Evolutionary conservation across 192 early-diverging fungal genomes (phyloP).

Genomic region (Coemansia sp.): DNA sequence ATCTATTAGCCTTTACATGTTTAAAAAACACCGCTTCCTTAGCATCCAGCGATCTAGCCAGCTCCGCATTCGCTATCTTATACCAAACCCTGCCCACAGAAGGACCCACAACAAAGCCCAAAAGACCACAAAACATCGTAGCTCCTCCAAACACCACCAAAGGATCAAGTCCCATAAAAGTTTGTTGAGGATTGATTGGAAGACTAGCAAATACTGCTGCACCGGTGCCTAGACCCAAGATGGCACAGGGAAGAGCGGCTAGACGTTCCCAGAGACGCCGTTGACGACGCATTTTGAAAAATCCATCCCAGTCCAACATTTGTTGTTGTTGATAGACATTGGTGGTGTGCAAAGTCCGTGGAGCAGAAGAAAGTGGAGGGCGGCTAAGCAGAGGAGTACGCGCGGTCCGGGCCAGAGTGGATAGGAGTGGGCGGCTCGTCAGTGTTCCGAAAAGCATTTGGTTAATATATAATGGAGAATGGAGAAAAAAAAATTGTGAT

Average conservation of each 20-base stretch:
- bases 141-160: conserved; percentile 58
- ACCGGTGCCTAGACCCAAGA: conserved; percentile 51
- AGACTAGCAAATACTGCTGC: conserved; percentile 60
- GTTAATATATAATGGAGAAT: too few relatives aligned
- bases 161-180: conserved; percentile 68
- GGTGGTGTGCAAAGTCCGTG: not conserved
- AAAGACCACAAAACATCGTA: conserved; percentile 59
- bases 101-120: conserved; percentile 66
- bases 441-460: too few relatives aligned
- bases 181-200: conserved; percentile 63
- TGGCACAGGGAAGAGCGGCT: conserved; percentile 59
- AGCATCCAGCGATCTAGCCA: conserved; percentile 43
- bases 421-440: not conserved
- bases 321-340: too few relatives aligned
- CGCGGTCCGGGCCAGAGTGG: too few relatives aligned
- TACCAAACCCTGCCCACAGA: conserved; percentile 63
- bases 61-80: conserved; percentile 54
- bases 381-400: not conserved
- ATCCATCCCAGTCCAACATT: conserved; percentile 61
- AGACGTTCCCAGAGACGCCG: conserved; percentile 65
- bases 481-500: conserved; percentile 2
- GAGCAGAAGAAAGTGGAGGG: not conserved
- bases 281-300: conserved; percentile 63
- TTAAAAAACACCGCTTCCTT: conserved; percentile 62
- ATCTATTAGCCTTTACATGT: conserved; percentile 64